These are phyloP conservation scores for Talaromyces sp. DNA, from an alignment of 2,329 filamentous ascomycete genomes.

Conservation along the genomic window DNA sequence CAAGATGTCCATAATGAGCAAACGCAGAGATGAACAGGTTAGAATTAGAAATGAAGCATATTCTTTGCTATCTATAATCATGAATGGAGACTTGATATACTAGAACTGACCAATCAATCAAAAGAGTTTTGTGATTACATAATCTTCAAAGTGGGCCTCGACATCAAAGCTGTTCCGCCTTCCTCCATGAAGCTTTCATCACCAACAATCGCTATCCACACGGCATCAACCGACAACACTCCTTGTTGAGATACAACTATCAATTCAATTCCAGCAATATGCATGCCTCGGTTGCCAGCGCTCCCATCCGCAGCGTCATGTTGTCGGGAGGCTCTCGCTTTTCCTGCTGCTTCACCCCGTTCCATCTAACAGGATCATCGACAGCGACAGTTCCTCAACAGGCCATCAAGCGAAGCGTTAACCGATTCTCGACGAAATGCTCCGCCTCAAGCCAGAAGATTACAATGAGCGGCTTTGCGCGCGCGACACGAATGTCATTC, in stretches of 20 bases:
- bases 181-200: background rate
- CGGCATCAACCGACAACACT: background rate
- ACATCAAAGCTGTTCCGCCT: conserved; percentile 5
- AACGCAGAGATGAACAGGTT: background rate
- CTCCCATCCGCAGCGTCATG: conserved; percentile 36
- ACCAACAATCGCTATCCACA: background rate
- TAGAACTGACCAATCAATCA: background rate
- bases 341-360: conserved; percentile 26
- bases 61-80: background rate
- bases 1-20: background rate
- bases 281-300: conserved; percentile 30
- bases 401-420: conserved; percentile 10
- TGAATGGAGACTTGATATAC: background rate
- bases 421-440: conserved; percentile 19
- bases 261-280: conserved; percentile 22
- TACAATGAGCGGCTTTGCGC: background rate
- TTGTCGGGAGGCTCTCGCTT: conserved; percentile 25
- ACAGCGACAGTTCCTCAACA: conserved; percentile 5
- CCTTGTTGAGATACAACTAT: background rate
- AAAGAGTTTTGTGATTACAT: background rate
- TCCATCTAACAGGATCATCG: conserved; percentile 20
- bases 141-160: conserved; percentile 21
- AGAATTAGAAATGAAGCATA: background rate
- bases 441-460: conserved; percentile 11
- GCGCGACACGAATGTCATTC: background rate